These are phyloP conservation scores for Roridomyces roridus DNA, from an alignment of 768 basidiomycete species.

Conservation along the genomic window DNA sequence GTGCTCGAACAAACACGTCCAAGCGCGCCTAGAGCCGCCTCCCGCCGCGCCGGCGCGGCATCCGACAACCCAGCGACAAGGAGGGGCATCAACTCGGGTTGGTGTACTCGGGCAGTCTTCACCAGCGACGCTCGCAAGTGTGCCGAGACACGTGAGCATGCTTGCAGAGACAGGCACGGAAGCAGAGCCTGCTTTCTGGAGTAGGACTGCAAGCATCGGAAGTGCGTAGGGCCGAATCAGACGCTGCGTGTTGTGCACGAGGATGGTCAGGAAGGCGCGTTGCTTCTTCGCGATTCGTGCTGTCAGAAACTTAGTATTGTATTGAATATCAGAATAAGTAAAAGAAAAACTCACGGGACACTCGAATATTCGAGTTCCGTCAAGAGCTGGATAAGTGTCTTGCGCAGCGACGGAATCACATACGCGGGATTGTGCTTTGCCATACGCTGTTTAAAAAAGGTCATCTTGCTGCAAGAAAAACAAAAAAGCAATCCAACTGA, in stretches of 20 bases:
- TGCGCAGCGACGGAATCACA: constrained; percentile 97
- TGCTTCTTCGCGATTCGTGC: constrained; percentile 89
- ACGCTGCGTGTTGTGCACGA: constrained; percentile 90
- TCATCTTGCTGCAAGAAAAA: too few species aligned
- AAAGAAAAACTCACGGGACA: constrained; percentile 52
- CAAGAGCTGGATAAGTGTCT: constrained; percentile 92
- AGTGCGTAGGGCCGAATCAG: constrained; percentile 95
- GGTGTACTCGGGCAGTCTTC: constrained; percentile 85
- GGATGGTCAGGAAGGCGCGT: constrained; percentile 86
- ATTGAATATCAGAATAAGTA: not conserved
- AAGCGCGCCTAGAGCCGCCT: constrained; percentile 93
- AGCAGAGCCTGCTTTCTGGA: constrained; percentile 88
- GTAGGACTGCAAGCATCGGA: constrained; percentile 89
- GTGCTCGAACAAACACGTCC: constrained; percentile 96
- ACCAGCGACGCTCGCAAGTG: constrained; percentile 90
- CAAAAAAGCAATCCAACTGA: too few species aligned
- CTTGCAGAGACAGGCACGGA: constrained; percentile 84
- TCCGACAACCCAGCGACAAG: constrained; percentile 90
- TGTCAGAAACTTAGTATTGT: constrained; percentile 33
- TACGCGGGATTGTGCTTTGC: constrained; percentile 98
- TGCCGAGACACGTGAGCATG: constrained; percentile 92
- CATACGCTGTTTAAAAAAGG: too few species aligned
- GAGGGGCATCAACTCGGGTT: constrained; percentile 90
- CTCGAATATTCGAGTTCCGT: constrained; percentile 98
- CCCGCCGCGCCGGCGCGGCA: constrained; percentile 83